Conservation (phyloP, 768 basidiomycete species). For the Rhizopogon vesiculosus region DNA sequence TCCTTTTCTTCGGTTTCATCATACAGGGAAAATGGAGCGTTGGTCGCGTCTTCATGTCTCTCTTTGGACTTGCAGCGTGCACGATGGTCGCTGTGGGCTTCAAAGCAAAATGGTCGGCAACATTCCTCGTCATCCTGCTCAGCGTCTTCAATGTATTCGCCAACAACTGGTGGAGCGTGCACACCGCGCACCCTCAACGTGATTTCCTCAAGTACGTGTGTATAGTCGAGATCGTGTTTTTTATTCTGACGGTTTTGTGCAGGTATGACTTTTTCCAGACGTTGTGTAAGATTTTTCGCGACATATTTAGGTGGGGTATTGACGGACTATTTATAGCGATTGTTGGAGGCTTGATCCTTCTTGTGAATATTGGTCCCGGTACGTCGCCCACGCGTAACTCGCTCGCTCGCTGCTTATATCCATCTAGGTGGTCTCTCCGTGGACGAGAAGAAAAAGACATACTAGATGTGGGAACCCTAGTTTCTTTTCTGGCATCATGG, state of each 20-base stretch:
- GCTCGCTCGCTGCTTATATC: neutral
- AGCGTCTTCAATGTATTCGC: conserved; percentile 96
- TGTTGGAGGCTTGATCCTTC: conserved; percentile 93
- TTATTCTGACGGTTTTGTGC: conserved; percentile 16
- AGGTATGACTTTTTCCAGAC: conserved; percentile 99
- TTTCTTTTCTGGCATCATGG: neutral
- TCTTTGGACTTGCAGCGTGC: conserved; percentile 89
- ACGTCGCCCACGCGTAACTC: conserved; percentile 17
- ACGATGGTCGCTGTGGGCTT: conserved; percentile 97
- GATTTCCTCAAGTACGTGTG: conserved; percentile 93
- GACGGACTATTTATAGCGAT: conserved; percentile 49
- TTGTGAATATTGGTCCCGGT: conserved; percentile 99
- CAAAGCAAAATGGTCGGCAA: conserved; percentile 98
- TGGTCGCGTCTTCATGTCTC: conserved; percentile 78
- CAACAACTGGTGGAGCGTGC: conserved; percentile 98
- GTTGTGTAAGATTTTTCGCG: conserved; percentile 44
- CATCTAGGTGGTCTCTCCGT: conserved; percentile 83
- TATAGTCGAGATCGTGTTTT: neutral
- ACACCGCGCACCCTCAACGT: conserved; percentile 87
- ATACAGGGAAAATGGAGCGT: conserved; percentile 91
- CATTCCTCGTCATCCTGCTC: conserved; percentile 88
- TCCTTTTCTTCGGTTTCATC: conserved; percentile 98
- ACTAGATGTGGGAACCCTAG: conserved; percentile 26
- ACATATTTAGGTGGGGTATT: conserved; percentile 3
- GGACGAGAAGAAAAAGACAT: conserved; percentile 99